phyloP scores from a whole-genome alignment of 148 eudicot genomes.

The Nepenthes gracilis region DNA sequence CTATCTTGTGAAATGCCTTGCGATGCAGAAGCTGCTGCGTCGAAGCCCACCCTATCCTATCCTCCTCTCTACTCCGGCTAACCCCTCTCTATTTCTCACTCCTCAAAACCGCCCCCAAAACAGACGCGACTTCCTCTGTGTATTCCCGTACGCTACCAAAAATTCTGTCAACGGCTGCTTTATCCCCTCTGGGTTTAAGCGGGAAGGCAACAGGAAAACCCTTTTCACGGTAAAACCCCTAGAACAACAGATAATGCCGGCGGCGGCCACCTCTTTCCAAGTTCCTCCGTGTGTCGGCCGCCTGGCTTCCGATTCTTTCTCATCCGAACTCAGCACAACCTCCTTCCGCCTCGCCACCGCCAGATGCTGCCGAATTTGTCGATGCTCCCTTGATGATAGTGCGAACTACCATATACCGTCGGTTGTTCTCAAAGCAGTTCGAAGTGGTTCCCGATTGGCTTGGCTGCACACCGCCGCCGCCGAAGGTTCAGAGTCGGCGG shows the following conservation, averaged over 20 bases:
- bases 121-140: slow-evolving; percentile 10
- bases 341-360: slow-evolving; percentile 1
- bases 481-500: slow-evolving; percentile 7
- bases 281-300: neutral
- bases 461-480: slow-evolving; percentile 36
- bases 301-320: neutral
- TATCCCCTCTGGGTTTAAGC: too few relatives aligned
- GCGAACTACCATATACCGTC: slow-evolving; percentile 27
- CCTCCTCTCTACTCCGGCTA: slow-evolving; percentile 10
- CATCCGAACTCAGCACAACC: slow-evolving; percentile 6
- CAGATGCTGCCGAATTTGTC: slow-evolving; percentile 22
- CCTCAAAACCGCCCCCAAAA: slow-evolving; percentile 7
- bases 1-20: slow-evolving; percentile 33
- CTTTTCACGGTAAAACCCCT: too few relatives aligned
- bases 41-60: slow-evolving; percentile 29
- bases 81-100: slow-evolving; percentile 10
- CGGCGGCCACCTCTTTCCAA: slow-evolving; percentile 12
- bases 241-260: neutral
- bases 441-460: slow-evolving; percentile 27
- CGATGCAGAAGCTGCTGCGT: slow-evolving; percentile 66
- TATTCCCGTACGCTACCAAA: slow-evolving; percentile 13
- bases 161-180: too few relatives aligned
- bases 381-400: slow-evolving; percentile 15
- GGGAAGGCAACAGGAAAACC: too few relatives aligned
- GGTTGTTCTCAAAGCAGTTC: slow-evolving; percentile 30